Evolutionary conservation across 169 alveolate genomes (phyloP), one percentile per base, ranked within the genome.

Genomic region (Cardiosporidium cionae): DNA sequence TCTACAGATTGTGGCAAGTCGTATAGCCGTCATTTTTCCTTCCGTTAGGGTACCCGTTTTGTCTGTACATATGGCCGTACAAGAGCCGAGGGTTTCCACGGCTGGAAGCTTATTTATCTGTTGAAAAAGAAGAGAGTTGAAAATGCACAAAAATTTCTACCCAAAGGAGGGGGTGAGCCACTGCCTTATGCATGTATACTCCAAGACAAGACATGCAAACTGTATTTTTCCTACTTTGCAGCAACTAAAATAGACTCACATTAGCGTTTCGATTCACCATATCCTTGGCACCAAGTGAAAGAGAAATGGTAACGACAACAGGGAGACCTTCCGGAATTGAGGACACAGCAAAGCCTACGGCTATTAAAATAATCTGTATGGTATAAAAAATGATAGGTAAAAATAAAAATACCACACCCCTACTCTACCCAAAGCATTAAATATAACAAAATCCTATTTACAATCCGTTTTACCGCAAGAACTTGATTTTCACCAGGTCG

Each of bases 311-410:
- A 58, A 96, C 99, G 54, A 96, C 98, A 86, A 95, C 90, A 64
- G 99, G 99, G 33, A 96, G 87, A n/a, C 99, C 99, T 83, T 96
- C 99, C n/a, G 99, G 99, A 54, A 91, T 90, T 29, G 96, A 87
- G 16, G 96, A 88, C 28, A 90, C 96, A 2, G 96, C 96, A 52
- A 91, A 87, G 23, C 94, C 94, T 35, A 96, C 98, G 7, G 99
- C 98, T 32, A 96, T 96, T 34, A 94, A 93, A 65, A 96, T 88
- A 53, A 94, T 92, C 66, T 97, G 83, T 32, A 52, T 31, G 25
- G 22, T 23, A 7, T n/a, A n/a, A 62, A 5, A 9, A 87, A 9
- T 3, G 52, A 3, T n/a, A 28, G 58, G 44, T n/a, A 9, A 4
- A 9, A 3, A n/a, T 32, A 25, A 64, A 4, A 25, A 9, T 16